Base-by-base conservation (phyloP, 2,329 filamentous ascomycete species). In the Pyrenophora seminiperda region DNA sequence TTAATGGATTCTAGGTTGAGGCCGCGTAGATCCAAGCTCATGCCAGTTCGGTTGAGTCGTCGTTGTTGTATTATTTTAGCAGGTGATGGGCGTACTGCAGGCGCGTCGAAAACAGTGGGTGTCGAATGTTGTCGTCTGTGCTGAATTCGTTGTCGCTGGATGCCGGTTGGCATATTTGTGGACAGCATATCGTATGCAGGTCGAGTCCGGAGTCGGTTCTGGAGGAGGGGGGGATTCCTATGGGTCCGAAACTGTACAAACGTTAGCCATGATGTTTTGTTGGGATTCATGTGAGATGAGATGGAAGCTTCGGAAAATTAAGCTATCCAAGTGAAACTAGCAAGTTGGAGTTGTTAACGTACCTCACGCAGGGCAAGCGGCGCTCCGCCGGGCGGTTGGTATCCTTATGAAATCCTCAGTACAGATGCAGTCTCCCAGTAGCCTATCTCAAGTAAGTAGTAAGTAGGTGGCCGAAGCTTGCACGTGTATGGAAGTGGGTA, bases 61-160 rank as follows among this genome's bases (percentile, higher is more conserved):
- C 60, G 62, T 73, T 78, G 79, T 73, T 76, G 73, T 66, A 77
- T 79, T 66, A 77, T 79, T 75, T 83, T 81, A 68, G 77, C 75
- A 72, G 86, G 83, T 77, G 89, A 80, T 76, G 80, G 80, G 71
- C 76, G 83, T 76, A 86, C 84, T 82, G 86, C 88, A 72, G 84
- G 83, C 67, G 85, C 84, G 73, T 93, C 89, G 77, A 90, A 89
- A 73, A 83, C 83, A 75, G 83, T 84, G 59, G 90, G 89, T 70
- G 89, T 93, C 68, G 91, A 96, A 70, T 90, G 87, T 80, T 96
- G 91, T 78, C 91, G 88, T 75, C 90, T 84, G 78, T 96, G 91
- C 76, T 85, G 82, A 77, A 84, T 84, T 74, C 86, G 84, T 75
- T 86, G 86, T 76, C 83, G 82, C 73, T 90, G 86, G 79, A 90